Evolutionary conservation across 2,329 filamentous ascomycete genomes (phyloP), one percentile per base, ranked within the genome.

Genomic region (Trichoderma atroviride): DNA sequence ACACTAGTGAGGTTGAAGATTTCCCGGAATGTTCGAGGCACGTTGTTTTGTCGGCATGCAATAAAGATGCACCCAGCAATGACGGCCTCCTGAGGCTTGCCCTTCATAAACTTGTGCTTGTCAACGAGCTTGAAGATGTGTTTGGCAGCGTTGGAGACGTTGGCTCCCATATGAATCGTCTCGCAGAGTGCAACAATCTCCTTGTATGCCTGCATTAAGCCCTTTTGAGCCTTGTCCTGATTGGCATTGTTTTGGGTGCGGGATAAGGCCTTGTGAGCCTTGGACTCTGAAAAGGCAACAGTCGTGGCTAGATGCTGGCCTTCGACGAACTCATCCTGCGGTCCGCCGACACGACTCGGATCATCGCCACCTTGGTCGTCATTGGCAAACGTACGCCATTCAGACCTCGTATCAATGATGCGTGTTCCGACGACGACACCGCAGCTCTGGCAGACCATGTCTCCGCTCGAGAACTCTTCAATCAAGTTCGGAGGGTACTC

Each of bases 301-400:
- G 87, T 90, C 6, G 94, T 97, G 77, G 94, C 89, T 57, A 97
- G 89, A 81, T 97, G 94, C 73, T 93, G 91, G 69, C 94, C 94
- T 76, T 97, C 94, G 69, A 97, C 87, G 55, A 99, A 89, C 66
- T 93, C 91, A 77, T 98, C 97, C 71, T 91, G 91, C 6, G 92
- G 92, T 75, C 98, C 96, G 83, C 96, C 96, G 73, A 99, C 95
- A 93, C 96, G 96, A 70, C 94, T 97, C 5, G 96, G 96, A 74
- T 99, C 96, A 75, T 98, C 96, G 77, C 92, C 94, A 76, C 93
- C 93, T 80, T 97, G 93, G 79, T 99, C 96, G 77, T 99, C 96
- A 79, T 98, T 98, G 78, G 94, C 94, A 82, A 99, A 99, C 0
- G 96, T 99, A 78, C 96, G 93, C 96, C 96, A 99, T 83, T 99